Base-by-base conservation (phyloP, 192 early-diverging fungal genomes). In the Podochytrium sp. region DNA sequence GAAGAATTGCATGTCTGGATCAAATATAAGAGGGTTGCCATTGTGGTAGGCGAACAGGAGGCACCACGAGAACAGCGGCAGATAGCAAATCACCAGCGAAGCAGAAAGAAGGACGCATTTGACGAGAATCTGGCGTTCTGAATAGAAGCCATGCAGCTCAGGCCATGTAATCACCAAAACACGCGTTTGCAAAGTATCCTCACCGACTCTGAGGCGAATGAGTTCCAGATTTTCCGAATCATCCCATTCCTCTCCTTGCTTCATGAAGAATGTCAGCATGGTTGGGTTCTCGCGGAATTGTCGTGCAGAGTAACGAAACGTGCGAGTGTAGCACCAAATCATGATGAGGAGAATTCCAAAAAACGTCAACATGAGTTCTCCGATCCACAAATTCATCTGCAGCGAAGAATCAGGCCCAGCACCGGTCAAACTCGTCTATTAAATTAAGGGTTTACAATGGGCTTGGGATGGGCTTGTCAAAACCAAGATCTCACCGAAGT, bases 221-320 rank as follows among this genome's bases (percentile, higher is more conserved):
- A 47, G 40, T 10, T n/a, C 42, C 23, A 65, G 20, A 23, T 12
- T 18, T n/a, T 40, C 37, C 29, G 63, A 42, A 30, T 65, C 25
- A 37, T 7, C n/a, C n/a, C n/a, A n/a, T 10, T 30, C 41, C n/a
- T 65, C 63, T 3, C 38, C 18, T 12, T 65, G 40, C 4, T 29
- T n/a, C 63, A 71, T 27, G 25, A 71, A 71, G 52, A 59, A 71
- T 1, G 41, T 51, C 4, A 39, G 56, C 7, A 51, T n/a, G 12
- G 27, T 16, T 30, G 69, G 69, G 40, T 51, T 71, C 30, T 71
- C 52, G 39, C 40, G 56, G 60, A 71, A 71, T 25, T 51, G 53
- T 16, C 52, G 49, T 20, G 53, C 23, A n/a, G 69, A 27, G 69
- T 38, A 71, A 7, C 56, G 49, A 57, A 60, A 71, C 33, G 69